Percentiles rank a stretch among this genome's conserved stretches.
These are phyloP conservation scores for Sutorius australiensis DNA, from an alignment of 768 basidiomycete species.

Conservation along the genomic window DNA sequence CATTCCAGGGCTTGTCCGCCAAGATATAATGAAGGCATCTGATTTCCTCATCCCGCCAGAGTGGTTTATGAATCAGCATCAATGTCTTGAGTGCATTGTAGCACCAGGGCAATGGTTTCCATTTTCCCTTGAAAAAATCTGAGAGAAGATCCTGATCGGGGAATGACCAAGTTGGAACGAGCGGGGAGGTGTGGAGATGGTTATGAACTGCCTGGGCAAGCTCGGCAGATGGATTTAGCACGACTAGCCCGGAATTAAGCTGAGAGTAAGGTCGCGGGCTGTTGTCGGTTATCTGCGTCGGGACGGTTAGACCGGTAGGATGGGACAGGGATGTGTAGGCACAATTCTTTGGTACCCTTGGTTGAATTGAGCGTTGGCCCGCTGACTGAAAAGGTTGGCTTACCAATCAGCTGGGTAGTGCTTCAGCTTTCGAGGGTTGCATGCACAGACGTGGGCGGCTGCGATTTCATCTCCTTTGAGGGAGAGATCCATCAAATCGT, in stretches of 20 bases:
- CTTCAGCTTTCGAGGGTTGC: slow-evolving; percentile 79
- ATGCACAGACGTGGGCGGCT: slow-evolving; percentile 87
- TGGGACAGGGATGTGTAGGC: slow-evolving; percentile 58
- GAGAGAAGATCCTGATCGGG: slow-evolving; percentile 93
- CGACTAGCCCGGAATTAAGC: slow-evolving; percentile 87
- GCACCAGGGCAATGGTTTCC: slow-evolving; percentile 78
- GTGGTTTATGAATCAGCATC: slow-evolving; percentile 58
- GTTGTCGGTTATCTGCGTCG: slow-evolving; percentile 34
- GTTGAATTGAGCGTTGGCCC: slow-evolving; percentile 2
- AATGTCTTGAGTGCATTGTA: slow-evolving; percentile 95
- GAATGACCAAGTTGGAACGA: slow-evolving; percentile 59
- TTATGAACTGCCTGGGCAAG: slow-evolving; percentile 50
- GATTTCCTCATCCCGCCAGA: slow-evolving; percentile 87
- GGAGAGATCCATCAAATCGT: slow-evolving; percentile 55
- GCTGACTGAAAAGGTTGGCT: slow-evolving; percentile 11
- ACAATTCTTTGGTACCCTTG: slow-evolving; percentile 91
- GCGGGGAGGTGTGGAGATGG: slow-evolving; percentile 44
- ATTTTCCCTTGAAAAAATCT: slow-evolving; percentile 70
- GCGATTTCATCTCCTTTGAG: slow-evolving; percentile 74
- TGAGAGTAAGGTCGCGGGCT: slow-evolving; percentile 75
- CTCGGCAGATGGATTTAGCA: slow-evolving; percentile 68
- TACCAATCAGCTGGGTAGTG: slow-evolving; percentile 92
- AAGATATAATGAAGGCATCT: slow-evolving; percentile 87
- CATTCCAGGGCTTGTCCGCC: slow-evolving; percentile 82
- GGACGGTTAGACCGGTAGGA: slow-evolving; percentile 46